Evolutionary conservation across 2,329 filamentous ascomycete genomes (phyloP).

Genomic region (Epicoccum sorghinum): DNA sequence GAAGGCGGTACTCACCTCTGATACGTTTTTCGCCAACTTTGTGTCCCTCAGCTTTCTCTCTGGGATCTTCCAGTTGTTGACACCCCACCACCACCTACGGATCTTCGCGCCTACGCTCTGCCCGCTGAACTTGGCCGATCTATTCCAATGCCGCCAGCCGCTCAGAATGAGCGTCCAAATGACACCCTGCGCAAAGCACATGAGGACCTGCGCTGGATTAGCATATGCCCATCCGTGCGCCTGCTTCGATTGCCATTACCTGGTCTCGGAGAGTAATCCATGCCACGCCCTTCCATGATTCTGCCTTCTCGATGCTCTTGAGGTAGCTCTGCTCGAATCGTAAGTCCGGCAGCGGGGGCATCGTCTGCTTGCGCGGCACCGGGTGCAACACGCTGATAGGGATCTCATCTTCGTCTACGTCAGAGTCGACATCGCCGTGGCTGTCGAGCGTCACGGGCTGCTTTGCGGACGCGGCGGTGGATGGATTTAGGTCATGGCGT

Average conservation of each 20-base stretch:
- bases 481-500: conserved; percentile 77
- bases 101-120: conserved; percentile 76
- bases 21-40: conserved; percentile 42
- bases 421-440: conserved; percentile 50
- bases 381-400: conserved; percentile 69
- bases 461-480: conserved; percentile 73
- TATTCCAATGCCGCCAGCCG: conserved; percentile 92
- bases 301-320: conserved; percentile 79
- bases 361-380: conserved; percentile 58
- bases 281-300: conserved; percentile 78
- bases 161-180: conserved; percentile 84
- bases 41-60: conserved; percentile 31
- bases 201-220: conserved; percentile 66
- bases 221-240: background rate
- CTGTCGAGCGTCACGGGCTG: conserved; percentile 59
- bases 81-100: conserved; percentile 91
- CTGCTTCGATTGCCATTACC: conserved; percentile 54
- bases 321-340: conserved; percentile 98
- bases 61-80: conserved; percentile 79
- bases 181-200: conserved; percentile 86
- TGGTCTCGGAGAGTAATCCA: conserved; percentile 91
- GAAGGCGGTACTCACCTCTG: conserved; percentile 46
- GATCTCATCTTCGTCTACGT: conserved; percentile 69
- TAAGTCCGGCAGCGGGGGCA: conserved; percentile 80
- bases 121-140: conserved; percentile 76